Percentiles rank a stretch among this genome's conserved stretches.
Conservation (phyloP, 1,284 basidiomycete genomes). For the Sporisorium graminicola region DNA sequence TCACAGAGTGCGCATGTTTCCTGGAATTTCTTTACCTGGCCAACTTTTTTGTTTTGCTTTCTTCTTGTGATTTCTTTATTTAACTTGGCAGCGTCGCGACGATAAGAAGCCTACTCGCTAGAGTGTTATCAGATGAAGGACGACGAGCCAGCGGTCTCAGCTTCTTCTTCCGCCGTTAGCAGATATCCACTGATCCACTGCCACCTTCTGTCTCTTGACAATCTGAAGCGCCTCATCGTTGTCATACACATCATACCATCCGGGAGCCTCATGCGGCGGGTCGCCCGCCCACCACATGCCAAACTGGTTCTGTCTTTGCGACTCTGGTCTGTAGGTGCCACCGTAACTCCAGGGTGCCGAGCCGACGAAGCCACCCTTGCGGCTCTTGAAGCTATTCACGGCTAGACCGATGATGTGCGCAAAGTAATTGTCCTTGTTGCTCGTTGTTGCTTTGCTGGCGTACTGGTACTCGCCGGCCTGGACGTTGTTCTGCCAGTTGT, state of each 20-base stretch:
- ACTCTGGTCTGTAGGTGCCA: constrained; percentile 48
- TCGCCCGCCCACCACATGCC: constrained; percentile 47
- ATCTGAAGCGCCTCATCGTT: constrained; percentile 40
- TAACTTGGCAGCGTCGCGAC: too few relatives aligned
- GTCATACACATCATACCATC: constrained; percentile 58
- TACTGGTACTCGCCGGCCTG: constrained; percentile 23
- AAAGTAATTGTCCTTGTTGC: constrained; percentile 50
- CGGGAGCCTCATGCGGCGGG: constrained; percentile 45
- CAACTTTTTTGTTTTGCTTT: not conserved
- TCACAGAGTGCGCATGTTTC: too few relatives aligned
- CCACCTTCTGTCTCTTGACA: constrained; percentile 23
- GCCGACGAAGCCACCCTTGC: constrained; percentile 22
- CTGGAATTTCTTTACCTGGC: not conserved
- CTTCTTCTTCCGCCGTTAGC: too few relatives aligned
- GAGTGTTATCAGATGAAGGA: too few relatives aligned
- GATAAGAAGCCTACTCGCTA: too few relatives aligned
- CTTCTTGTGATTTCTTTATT: not conserved
- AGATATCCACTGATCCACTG: constrained; percentile 10
- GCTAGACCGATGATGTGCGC: constrained; percentile 33
- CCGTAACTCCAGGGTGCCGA: constrained; percentile 53
- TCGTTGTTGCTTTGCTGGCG: constrained; percentile 39
- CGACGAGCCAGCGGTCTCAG: too few relatives aligned
- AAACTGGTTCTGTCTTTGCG: constrained; percentile 36
- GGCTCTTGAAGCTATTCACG: constrained; percentile 25
- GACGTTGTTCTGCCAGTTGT: constrained; percentile 55